Percentiles rank a stretch among this genome's conserved stretches.
These are phyloP conservation scores for Glycine latifolia DNA, from an alignment of 306 rosid genomes.

Conservation along the genomic window DNA sequence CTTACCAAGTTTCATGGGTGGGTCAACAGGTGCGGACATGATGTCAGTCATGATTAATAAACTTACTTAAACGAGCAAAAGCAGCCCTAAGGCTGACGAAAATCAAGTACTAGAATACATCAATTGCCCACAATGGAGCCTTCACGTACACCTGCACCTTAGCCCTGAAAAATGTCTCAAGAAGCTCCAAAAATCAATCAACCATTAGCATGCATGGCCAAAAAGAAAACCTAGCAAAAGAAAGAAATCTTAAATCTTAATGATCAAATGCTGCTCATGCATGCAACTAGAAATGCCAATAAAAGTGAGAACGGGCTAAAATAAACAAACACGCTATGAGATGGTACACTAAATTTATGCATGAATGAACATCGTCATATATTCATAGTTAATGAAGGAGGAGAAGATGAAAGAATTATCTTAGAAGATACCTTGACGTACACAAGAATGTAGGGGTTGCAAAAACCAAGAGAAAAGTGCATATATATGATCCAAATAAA, in stretches of 20 bases:
- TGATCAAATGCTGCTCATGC: slow-evolving; percentile 27
- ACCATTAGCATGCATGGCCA: slow-evolving; percentile 19
- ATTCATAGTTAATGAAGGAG: not conserved
- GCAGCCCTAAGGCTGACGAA: slow-evolving; percentile 46
- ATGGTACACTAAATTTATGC: no score
- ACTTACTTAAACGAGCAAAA: slow-evolving; percentile 43
- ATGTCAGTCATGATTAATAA: slow-evolving; percentile 68
- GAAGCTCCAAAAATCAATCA: not conserved
- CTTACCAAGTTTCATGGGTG: slow-evolving; percentile 54
- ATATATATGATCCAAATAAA: slow-evolving; percentile 53
- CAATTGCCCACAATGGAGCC: slow-evolving; percentile 52
- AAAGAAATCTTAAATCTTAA: not conserved
- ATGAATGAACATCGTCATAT: slow-evolving; percentile 1
- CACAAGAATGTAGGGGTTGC: slow-evolving; percentile 51
- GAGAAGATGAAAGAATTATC: not conserved
- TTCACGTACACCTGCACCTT: slow-evolving; percentile 50
- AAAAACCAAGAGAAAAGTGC: slow-evolving; percentile 36
- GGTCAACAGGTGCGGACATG: slow-evolving; percentile 60
- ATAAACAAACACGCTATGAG: no score
- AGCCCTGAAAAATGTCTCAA: slow-evolving; percentile 23
- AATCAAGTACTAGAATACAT: slow-evolving; percentile 56
- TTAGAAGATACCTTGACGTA: slow-evolving; percentile 48
- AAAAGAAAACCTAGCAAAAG: not conserved
- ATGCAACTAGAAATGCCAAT: not conserved
- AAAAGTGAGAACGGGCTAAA: no score